Base-by-base conservation (phyloP, 768 basidiomycete species). In the Boletus subcaerulescens region DNA sequence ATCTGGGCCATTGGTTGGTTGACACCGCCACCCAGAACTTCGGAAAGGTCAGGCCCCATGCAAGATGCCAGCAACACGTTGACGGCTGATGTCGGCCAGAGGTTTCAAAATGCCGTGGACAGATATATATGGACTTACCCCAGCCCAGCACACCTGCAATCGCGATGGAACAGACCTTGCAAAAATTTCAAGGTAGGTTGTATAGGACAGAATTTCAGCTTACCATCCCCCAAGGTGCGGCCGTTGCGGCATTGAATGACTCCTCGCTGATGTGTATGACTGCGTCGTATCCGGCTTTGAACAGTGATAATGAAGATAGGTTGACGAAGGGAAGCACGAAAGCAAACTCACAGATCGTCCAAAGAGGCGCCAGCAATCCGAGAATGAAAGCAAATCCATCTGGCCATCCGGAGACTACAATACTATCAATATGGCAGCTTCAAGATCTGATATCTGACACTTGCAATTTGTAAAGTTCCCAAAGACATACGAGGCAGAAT, bases 401-500 rank as follows among this genome's bases (percentile, higher is more conserved):
- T 1, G 77, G 70, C 79, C 79, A 81, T 6, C 75, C 73, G 22
- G 72, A 66, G 9, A 70, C 76, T 76, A 43, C 31, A 42, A 1
- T 10, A 40, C 10, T 4, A 6, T 4, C 31, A 24, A 62, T n/a
- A 61, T 44, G 9, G 13, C 14, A 38, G 36, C 11, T 14, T 35
- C 17, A 12, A 6, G 15, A 5, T n/a, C 24, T 13, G 15, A 15
- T 29, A 54, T 12, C 4, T 1, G 43, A 39, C 48, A 43, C 75
- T 26, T 41, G 85, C 85, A 61, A 55, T 87, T 86, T 35, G 76
- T 71, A 50, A 86, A 87, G 47, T 83, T 76, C 15, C 81, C 79
- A 9, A 90, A 74, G 0, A 83, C 17, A n/a, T 15, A 38, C 86
- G 55, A 79, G 85, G 20, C 75, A 74, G 1, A 85, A 66, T 89